These are phyloP conservation scores for Neofusicoccum umdonicola DNA, from an alignment of 2,329 filamentous ascomycete genomes.

Conservation along the genomic window DNA sequence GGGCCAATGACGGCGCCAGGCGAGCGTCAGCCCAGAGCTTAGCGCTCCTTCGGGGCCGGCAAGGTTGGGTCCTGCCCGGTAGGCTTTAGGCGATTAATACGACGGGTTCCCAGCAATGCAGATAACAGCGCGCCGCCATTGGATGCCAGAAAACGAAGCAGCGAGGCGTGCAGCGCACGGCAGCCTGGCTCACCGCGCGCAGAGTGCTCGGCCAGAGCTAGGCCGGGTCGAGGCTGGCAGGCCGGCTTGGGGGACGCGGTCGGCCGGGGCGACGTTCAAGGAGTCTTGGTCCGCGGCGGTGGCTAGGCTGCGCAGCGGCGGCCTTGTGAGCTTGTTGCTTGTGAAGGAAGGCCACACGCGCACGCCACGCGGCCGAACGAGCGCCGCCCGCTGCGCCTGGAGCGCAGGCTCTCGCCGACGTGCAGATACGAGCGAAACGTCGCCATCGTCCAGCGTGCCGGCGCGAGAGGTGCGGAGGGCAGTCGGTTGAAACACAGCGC, in stretches of 20 bases:
- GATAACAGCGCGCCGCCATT: background rate
- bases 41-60: background rate
- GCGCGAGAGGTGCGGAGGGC: background rate
- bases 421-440: conserved; percentile 11
- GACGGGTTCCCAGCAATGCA: background rate
- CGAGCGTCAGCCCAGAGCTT: background rate
- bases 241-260: background rate
- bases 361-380: background rate
- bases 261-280: too few relatives aligned
- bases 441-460: background rate
- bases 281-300: background rate
- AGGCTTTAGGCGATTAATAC: background rate
- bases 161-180: background rate
- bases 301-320: too few relatives aligned
- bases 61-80: background rate
- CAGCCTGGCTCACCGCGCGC: background rate
- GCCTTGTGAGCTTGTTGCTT: background rate
- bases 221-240: background rate
- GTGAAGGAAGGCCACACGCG: background rate
- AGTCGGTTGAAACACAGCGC: background rate
- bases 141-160: background rate
- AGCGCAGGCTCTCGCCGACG: background rate
- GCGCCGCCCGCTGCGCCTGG: background rate
- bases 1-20: background rate
- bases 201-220: background rate